Percentiles rank a stretch among this genome's conserved stretches.
Conservation (phyloP, 768 basidiomycete genomes). For the Phylloporus scabripes region DNA sequence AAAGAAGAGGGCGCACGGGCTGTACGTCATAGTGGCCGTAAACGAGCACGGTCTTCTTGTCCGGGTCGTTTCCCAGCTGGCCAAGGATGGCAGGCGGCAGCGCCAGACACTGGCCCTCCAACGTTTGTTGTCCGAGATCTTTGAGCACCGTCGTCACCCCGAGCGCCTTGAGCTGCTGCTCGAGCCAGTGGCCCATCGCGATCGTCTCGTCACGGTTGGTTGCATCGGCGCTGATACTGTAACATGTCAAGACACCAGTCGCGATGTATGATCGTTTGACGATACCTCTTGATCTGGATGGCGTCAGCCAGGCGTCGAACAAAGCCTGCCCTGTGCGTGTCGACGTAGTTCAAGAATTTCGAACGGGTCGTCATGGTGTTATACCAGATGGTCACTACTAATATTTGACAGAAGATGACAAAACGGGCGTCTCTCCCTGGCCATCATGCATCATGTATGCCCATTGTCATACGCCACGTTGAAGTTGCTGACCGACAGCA, state of each 20-base stretch:
- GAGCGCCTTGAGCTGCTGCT: constrained; percentile 63
- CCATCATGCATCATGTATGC: too few species aligned
- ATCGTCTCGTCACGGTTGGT: constrained; percentile 70
- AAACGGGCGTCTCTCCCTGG: too few species aligned
- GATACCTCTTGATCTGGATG: constrained; percentile 75
- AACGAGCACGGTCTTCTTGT: constrained; percentile 89
- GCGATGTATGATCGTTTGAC: background rate
- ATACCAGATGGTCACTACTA: too few species aligned
- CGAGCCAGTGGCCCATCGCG: constrained; percentile 82
- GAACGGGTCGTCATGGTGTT: constrained; percentile 11
- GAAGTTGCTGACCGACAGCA: too few species aligned
- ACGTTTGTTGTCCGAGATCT: constrained; percentile 70
- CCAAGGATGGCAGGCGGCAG: constrained; percentile 86
- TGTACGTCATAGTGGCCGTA: constrained; percentile 98
- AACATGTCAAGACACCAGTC: background rate
- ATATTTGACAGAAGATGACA: too few species aligned
- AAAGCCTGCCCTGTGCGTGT: constrained; percentile 64
- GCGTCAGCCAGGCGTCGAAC: constrained; percentile 76
- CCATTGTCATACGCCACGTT: too few species aligned
- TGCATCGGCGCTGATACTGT: constrained; percentile 67
- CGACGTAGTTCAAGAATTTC: constrained; percentile 47
- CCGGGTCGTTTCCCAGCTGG: constrained; percentile 71
- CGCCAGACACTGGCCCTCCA: constrained; percentile 64
- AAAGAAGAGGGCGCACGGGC: constrained; percentile 48
- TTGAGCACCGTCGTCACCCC: constrained; percentile 72